These are phyloP conservation scores for Phaffomyces thermotolerans DNA, from an alignment of 805 yeast species.

Conservation along the genomic window DNA sequence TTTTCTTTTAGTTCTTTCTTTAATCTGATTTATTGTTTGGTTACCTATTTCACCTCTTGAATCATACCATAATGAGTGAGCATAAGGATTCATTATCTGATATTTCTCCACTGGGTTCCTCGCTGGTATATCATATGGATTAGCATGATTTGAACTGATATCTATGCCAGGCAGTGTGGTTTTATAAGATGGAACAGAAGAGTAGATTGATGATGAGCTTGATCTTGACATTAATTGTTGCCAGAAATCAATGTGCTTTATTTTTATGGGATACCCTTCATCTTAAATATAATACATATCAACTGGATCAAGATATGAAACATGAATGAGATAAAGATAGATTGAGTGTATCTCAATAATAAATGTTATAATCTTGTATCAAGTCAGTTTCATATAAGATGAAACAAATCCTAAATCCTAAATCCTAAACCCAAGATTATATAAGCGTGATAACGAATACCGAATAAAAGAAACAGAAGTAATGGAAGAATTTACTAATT, in stretches of 20 bases:
- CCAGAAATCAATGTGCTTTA: too few species aligned
- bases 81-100: constrained; percentile 30
- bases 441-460: too few species aligned
- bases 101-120: constrained; percentile 15
- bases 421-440: too few species aligned
- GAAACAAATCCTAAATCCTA: background rate
- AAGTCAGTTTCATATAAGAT: background rate
- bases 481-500: too few species aligned
- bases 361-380: background rate
- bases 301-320: too few species aligned
- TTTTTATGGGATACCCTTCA: background rate
- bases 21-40: constrained; percentile 26
- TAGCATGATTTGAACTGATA: too few species aligned
- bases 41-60: constrained; percentile 29
- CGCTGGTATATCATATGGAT: constrained; percentile 8
- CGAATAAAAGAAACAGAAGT: too few species aligned
- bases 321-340: too few species aligned
- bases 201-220: constrained; percentile 3
- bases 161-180: too few species aligned
- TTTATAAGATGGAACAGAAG: background rate
- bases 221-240: background rate
- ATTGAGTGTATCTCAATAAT: background rate
- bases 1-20: constrained; percentile 17
- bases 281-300: background rate
- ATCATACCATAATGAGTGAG: constrained; percentile 36